A percentile compares a stretch with the other conserved stretches of the same genome.
Evolutionary conservation across 2,329 filamentous ascomycete genomes (phyloP).

Genomic region (Cytospora schulzeri): DNA sequence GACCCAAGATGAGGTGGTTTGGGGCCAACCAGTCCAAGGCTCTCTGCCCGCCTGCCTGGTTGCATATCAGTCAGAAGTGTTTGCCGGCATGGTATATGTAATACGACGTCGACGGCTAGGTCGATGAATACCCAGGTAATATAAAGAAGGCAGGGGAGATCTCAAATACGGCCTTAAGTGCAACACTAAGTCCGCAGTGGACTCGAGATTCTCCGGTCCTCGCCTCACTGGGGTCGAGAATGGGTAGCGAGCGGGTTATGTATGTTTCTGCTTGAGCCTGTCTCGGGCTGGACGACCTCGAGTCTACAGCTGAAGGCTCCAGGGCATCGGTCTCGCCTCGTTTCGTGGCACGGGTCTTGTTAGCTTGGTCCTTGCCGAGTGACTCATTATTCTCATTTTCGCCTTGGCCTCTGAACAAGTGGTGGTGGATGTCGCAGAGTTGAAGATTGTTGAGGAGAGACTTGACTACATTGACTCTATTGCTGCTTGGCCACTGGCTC

Average conservation of each 20-base stretch:
- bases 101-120: slow-evolving; percentile 10
- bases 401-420: slow-evolving; percentile 1
- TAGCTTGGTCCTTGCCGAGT: slow-evolving; percentile 9
- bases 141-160: slow-evolving; percentile 1
- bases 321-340: slow-evolving; percentile 6
- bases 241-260: slow-evolving; percentile 9
- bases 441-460: slow-evolving; percentile 7
- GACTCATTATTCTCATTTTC: slow-evolving; percentile 4
- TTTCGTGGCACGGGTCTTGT: slow-evolving; percentile 15
- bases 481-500: slow-evolving; percentile 4
- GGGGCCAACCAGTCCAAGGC: neutral
- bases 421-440: neutral
- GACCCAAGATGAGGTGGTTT: slow-evolving; percentile 11
- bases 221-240: slow-evolving; percentile 16
- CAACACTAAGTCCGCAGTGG: neutral
- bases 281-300: slow-evolving; percentile 20
- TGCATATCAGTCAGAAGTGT: slow-evolving; percentile 15
- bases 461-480: slow-evolving; percentile 13
- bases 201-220: slow-evolving; percentile 6
- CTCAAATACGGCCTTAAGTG: slow-evolving; percentile 24
- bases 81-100: slow-evolving; percentile 12
- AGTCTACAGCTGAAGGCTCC: slow-evolving; percentile 11
- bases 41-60: neutral
- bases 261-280: slow-evolving; percentile 27
- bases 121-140: neutral